phyloP scores from a whole-genome alignment of 768 basidiomycete species.

The Candolleomyces aberdarensis region DNA sequence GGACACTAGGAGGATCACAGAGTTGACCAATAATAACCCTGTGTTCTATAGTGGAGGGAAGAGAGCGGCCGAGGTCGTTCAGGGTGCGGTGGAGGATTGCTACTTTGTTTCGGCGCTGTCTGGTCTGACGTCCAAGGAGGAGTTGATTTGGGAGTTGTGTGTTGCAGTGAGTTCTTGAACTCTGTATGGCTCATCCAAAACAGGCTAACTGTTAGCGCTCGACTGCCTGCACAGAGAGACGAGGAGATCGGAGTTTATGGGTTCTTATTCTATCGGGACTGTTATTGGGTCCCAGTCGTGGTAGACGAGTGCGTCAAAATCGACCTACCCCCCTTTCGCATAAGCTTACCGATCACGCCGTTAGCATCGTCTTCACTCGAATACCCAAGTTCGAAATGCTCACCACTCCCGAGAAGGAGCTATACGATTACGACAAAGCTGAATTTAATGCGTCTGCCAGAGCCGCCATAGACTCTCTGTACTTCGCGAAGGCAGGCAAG shows the following conservation, averaged over 20 bases:
- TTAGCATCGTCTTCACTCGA: conserved; percentile 39
- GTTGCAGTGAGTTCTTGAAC: conserved; percentile 28
- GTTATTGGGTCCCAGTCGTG: conserved; percentile 44
- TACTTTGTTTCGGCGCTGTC: conserved; percentile 54
- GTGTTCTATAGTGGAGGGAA: conserved; percentile 39
- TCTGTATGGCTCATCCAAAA: not conserved
- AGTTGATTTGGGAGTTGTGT: conserved; percentile 47
- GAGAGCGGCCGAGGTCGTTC: conserved; percentile 42
- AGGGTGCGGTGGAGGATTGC: conserved; percentile 48
- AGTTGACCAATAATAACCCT: conserved; percentile 46
- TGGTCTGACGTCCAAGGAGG: conserved; percentile 37
- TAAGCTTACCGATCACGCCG: not conserved
- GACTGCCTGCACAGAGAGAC: conserved; percentile 33
- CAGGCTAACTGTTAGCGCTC: too few species aligned
- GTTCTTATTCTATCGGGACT: conserved; percentile 47
- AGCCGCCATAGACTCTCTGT: conserved; percentile 34
- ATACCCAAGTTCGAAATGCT: conserved; percentile 43
- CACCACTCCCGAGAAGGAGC: conserved; percentile 24
- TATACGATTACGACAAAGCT: conserved; percentile 43
- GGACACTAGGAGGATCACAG: conserved; percentile 38
- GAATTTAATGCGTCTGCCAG: conserved; percentile 33
- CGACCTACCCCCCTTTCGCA: not conserved
- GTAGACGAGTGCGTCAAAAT: conserved; percentile 50
- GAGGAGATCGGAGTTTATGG: conserved; percentile 49
- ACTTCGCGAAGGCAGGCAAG: conserved; percentile 36